Percentiles rank a stretch among this genome's conserved stretches.
phyloP scores from a whole-genome alignment of 164 flowering plant genomes.

The Saururus chinensis region DNA sequence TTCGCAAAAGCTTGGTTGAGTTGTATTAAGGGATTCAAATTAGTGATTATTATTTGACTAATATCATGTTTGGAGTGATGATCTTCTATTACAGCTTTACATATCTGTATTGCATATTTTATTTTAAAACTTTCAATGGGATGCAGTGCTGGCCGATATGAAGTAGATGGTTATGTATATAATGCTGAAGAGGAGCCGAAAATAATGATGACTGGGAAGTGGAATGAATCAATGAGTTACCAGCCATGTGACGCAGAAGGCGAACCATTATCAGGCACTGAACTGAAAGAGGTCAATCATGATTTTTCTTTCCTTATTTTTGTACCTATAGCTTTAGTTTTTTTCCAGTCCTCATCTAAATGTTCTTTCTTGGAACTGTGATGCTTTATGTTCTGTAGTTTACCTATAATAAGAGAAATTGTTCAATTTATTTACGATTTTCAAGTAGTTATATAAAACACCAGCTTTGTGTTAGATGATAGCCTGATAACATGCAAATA shows the following conservation, averaged over 20 bases:
- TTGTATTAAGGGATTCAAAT: not conserved
- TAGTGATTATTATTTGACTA: not conserved
- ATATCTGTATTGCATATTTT: not conserved
- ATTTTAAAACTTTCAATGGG: conserved; percentile 1
- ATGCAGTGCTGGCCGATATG: conserved; percentile 77
- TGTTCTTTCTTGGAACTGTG: too few relatives aligned
- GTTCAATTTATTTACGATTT: too few relatives aligned
- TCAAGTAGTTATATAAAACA: too few relatives aligned
- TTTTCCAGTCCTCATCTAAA: too few relatives aligned
- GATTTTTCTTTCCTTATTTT: not conserved
- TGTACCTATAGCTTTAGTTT: too few relatives aligned
- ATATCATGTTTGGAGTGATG: not conserved
- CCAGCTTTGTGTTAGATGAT: too few relatives aligned
- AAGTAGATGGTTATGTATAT: conserved; percentile 84
- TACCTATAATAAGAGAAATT: too few relatives aligned
- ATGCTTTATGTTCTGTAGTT: not conserved
- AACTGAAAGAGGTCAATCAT: conserved; percentile 53
- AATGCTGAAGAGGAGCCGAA: conserved; percentile 73
- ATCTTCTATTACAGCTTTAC: not conserved
- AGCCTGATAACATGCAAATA: too few relatives aligned
- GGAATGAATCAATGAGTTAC: conserved; percentile 73
- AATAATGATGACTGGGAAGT: conserved; percentile 84
- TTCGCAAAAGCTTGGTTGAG: not conserved
- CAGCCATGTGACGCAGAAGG: conserved; percentile 86
- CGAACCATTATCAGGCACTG: conserved; percentile 71